These are phyloP conservation scores for Stephania japonica DNA, from an alignment of 164 flowering plant species.

Conservation along the genomic window DNA sequence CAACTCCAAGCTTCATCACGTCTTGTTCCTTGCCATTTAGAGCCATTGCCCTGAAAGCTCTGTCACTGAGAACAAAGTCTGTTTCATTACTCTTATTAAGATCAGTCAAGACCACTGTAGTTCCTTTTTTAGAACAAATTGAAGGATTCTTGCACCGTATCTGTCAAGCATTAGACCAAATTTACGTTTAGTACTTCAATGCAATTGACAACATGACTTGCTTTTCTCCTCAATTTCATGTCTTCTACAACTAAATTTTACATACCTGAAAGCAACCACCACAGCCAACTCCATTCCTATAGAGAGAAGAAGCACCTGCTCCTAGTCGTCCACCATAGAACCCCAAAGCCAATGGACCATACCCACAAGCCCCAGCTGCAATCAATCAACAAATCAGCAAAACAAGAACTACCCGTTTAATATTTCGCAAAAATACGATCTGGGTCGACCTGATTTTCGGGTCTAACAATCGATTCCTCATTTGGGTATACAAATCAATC, in stretches of 20 bases:
- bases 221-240: neutral
- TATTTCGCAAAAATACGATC: slow-evolving; percentile 8
- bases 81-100: slow-evolving; percentile 47
- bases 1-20: slow-evolving; percentile 46
- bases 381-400: slow-evolving; percentile 14
- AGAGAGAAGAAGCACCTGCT: slow-evolving; percentile 58
- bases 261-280: slow-evolving; percentile 81
- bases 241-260: neutral
- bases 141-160: slow-evolving; percentile 64
- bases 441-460: slow-evolving; percentile 13
- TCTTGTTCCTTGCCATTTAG: slow-evolving; percentile 36
- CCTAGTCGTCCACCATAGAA: slow-evolving; percentile 58
- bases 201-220: neutral
- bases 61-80: slow-evolving; percentile 67
- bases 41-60: slow-evolving; percentile 73
- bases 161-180: slow-evolving; percentile 25
- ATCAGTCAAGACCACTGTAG: slow-evolving; percentile 58
- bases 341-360: slow-evolving; percentile 63
- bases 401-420: slow-evolving; percentile 5
- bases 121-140: slow-evolving; percentile 50
- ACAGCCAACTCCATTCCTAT: slow-evolving; percentile 80
- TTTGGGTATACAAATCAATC: neutral
- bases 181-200: neutral
- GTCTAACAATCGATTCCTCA: neutral
- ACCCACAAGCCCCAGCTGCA: slow-evolving; percentile 94